phyloP scores from a whole-genome alignment of 2,329 filamentous ascomycete species.

The Colletotrichum abscissum region DNA sequence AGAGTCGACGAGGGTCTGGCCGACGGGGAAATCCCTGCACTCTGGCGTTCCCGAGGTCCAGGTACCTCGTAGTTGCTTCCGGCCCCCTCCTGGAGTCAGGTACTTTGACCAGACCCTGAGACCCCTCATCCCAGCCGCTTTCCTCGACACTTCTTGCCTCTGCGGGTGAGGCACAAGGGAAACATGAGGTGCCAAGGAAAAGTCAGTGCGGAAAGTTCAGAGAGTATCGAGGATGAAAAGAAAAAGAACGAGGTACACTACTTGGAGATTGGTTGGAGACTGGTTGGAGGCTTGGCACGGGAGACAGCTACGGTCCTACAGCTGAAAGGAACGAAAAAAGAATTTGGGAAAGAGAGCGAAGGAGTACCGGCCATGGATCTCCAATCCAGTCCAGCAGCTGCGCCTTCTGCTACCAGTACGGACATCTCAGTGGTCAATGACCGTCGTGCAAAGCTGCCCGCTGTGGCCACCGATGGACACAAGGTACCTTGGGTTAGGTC shows the following conservation, averaged over 20 bases:
- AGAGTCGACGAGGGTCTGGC: conserved; percentile 13
- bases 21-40: background rate
- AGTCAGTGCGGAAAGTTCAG: conserved; percentile 1
- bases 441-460: background rate
- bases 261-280: too few species aligned
- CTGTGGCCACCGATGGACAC: background rate
- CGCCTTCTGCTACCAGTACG: background rate
- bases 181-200: conserved; percentile 15
- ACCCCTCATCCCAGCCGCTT: background rate
- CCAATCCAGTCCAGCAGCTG: background rate
- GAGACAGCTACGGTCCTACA: background rate
- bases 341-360: background rate
- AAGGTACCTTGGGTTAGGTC: too few species aligned
- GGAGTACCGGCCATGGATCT: background rate
- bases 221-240: background rate
- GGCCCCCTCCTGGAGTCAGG: background rate
- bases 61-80: background rate
- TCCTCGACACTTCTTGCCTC: background rate
- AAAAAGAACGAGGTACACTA: background rate
- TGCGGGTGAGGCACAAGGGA: background rate
- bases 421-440: background rate
- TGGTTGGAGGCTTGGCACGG: background rate
- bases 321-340: too few species aligned
- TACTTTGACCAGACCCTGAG: background rate
- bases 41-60: background rate